phyloP scores from a whole-genome alignment of 257 asterid species.

The Lycium ferocissimum region DNA sequence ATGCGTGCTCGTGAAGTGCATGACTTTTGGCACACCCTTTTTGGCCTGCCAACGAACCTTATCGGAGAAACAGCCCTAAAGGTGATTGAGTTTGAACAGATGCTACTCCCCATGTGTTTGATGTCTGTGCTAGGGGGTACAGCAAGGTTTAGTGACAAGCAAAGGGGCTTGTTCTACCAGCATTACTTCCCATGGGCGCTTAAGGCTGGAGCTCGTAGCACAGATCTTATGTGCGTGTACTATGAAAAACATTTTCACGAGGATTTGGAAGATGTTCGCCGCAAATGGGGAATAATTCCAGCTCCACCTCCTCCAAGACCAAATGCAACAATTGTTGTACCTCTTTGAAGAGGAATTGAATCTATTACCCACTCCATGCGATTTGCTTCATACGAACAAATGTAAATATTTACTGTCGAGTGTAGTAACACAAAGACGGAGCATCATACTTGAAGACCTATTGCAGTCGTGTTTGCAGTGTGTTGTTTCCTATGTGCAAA shows the following conservation, averaged over 20 bases:
- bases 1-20: conserved; percentile 98
- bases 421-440: not conserved
- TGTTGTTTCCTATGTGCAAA: too few species aligned
- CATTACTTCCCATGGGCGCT: conserved; percentile 98
- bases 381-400: not conserved
- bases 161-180: conserved; percentile 78
- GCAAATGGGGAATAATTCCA: conserved; percentile 75
- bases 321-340: conserved; percentile 25
- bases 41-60: conserved; percentile 87
- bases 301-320: conserved; percentile 65
- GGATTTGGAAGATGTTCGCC: conserved; percentile 86
- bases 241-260: conserved; percentile 87
- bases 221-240: conserved; percentile 85
- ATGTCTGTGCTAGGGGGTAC: conserved; percentile 88
- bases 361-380: not conserved
- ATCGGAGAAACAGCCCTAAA: conserved; percentile 91
- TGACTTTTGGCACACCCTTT: conserved; percentile 95
- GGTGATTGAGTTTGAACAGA: conserved; percentile 94
- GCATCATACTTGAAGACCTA: too few species aligned
- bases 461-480: too few species aligned
- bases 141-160: conserved; percentile 73
- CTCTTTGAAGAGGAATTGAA: conserved; percentile 35
- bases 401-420: not conserved
- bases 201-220: conserved; percentile 73
- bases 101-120: conserved; percentile 94